Conservation (phyloP, 495 filamentous ascomycete species). For the Neurospora terricola region DNA sequence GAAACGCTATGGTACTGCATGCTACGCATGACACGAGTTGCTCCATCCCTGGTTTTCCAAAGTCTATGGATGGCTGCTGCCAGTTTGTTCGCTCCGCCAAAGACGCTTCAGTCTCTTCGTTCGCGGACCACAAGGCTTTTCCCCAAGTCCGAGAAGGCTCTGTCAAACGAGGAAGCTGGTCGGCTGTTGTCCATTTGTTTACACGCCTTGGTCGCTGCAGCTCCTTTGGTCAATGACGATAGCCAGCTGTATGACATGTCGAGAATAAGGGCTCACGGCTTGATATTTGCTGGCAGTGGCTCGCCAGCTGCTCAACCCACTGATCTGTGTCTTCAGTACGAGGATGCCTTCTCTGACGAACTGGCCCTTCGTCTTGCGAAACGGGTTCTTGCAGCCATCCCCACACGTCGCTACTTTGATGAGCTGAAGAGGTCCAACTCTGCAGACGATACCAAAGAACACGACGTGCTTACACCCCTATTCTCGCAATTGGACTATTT, state of each 20-base stretch:
- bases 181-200: slow-evolving; percentile 42
- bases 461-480: slow-evolving; percentile 35
- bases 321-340: slow-evolving; percentile 41
- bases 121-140: slow-evolving; percentile 33
- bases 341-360: slow-evolving; percentile 44
- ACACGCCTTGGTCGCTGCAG: slow-evolving; percentile 42
- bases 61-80: slow-evolving; percentile 69
- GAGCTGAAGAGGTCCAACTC: slow-evolving; percentile 26
- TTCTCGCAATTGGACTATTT: slow-evolving; percentile 40
- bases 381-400: slow-evolving; percentile 41
- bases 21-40: slow-evolving; percentile 39
- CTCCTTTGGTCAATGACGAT: slow-evolving; percentile 35
- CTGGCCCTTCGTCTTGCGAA: slow-evolving; percentile 40
- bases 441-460: slow-evolving; percentile 17
- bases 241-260: slow-evolving; percentile 41
- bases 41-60: slow-evolving; percentile 53
- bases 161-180: slow-evolving; percentile 38
- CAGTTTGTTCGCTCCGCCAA: slow-evolving; percentile 56
- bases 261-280: slow-evolving; percentile 38
- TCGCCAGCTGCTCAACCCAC: slow-evolving; percentile 29
- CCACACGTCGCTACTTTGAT: slow-evolving; percentile 36
- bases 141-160: slow-evolving; percentile 21
- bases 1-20: slow-evolving; percentile 44
- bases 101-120: slow-evolving; percentile 36
- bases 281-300: slow-evolving; percentile 26